These are phyloP conservation scores for Hippophae tibetana DNA, from an alignment of 306 rosid genomes.

Conservation along the genomic window DNA sequence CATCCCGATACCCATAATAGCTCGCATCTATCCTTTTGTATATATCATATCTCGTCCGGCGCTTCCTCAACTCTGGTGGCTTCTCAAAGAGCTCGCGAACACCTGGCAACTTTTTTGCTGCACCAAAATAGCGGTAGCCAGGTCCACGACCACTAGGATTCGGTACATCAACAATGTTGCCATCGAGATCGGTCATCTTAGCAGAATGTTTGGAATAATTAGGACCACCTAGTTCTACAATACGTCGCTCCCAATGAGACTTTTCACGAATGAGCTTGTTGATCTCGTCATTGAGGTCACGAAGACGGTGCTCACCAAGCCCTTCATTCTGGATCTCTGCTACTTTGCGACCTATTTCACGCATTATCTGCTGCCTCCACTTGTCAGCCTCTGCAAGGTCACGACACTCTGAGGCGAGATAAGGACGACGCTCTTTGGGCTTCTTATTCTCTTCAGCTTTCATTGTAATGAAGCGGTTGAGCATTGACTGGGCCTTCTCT, in stretches of 20 bases:
- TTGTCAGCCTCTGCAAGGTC: constrained; percentile 87
- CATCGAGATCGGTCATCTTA: constrained; percentile 90
- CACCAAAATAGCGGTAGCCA: constrained; percentile 82
- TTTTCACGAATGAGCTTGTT: constrained; percentile 80
- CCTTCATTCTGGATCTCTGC: constrained; percentile 98
- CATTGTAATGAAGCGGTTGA: constrained; percentile 70
- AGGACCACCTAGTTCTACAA: constrained; percentile 78
- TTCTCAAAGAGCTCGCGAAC: constrained; percentile 79
- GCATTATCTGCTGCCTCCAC: constrained; percentile 92
- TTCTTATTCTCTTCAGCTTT: constrained; percentile 94
- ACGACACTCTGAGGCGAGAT: constrained; percentile 85
- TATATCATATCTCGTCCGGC: constrained; percentile 78
- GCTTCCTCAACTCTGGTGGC: constrained; percentile 75
- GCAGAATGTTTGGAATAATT: constrained; percentile 56
- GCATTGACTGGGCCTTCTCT: constrained; percentile 67
- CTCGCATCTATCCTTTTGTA: constrained; percentile 77
- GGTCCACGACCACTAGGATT: constrained; percentile 94
- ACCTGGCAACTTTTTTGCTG: constrained; percentile 80
- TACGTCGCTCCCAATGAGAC: constrained; percentile 81
- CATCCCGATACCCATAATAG: constrained; percentile 84
- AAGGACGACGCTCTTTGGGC: constrained; percentile 69
- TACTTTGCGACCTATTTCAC: constrained; percentile 90
- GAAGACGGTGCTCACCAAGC: constrained; percentile 93
- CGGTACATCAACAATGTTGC: constrained; percentile 87
- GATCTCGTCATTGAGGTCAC: constrained; percentile 91